Evolutionary conservation across 148 eudicot genomes (phyloP), one percentile per base, ranked within the genome.

Genomic region (Vaccinium darrowii): DNA sequence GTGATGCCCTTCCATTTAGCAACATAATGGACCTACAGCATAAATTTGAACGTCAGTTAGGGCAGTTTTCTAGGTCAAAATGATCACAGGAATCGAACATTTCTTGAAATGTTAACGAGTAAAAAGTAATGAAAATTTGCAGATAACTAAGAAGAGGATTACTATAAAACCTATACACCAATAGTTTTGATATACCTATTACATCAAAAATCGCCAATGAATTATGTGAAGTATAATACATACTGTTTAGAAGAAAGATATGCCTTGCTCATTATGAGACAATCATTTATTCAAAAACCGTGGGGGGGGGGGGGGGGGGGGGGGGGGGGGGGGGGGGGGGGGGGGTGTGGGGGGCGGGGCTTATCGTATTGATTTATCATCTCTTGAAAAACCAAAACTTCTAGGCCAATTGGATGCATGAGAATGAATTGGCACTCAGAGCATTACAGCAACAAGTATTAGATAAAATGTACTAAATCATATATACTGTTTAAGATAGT

Each of bases 1-100:
- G 99, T 96, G 85, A 96, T 88, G 77, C 87, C 88, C 89, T 89
- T 96, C 98, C 99, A 96, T 89, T 95, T 94, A 81, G 99, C 98
- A 81, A 96, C 99, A 88, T 96, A 96, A 86, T 96, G 98, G 18
- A 96, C 94, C 99, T 94, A 84, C 89, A 90, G n/a, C 12, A 67
- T 77, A 47, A 65, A 75, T 54, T 63, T 53, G 67, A 80, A 51
- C 52, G 43, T 39, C 80, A 71, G 36, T 60, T 57, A 82, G 30
- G 76, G 63, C 63, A 82, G 76, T 49, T 50, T 62, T 25, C 25
- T 63, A 67, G 8, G 49, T 21, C 67, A 39, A 82, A 76, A 52
- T 65, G 30, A 81, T 58, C 60, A 27, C 74, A 62, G 52, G 57
- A 81, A 81, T 10, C 10, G 15, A 23, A 81, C 15, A 25, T 15